Evolutionary conservation across 2,329 filamentous ascomycete genomes (phyloP), one percentile per base, ranked within the genome.

Genomic region (Trichoderma sp.): DNA sequence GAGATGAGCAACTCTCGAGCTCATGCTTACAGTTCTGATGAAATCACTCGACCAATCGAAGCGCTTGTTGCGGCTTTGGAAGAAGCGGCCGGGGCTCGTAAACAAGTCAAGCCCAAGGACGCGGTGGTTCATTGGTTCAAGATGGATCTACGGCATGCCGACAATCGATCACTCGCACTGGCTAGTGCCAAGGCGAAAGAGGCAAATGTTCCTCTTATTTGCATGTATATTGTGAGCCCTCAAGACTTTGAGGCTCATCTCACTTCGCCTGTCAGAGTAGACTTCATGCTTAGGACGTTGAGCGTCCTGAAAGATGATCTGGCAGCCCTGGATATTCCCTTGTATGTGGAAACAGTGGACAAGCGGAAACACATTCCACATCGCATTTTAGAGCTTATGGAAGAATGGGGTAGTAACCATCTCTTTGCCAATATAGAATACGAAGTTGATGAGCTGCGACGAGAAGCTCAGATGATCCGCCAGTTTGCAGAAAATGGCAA

Each of bases 101-200:
- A 85, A 32, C 80, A 82, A 1, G 85, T 92, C 13, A 73, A 82
- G 1, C 82, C 86, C 0, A 87, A 88, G 34, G 83, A 88, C 30
- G 88, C 90, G 0, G 91, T 97, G 0, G 88, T 97, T 0, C 93
- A 97, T 81, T 97, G 94, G 94, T 97, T 95, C 84, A 97, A 96
- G 81, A 90, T 88, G 77, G 95, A 97, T 79, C 81, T 97, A 65
- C 87, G 94, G 3, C 85, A 87, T 2, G 80, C 82, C 0, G 95
- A 98, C 79, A 97, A 97, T 79, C 91, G 88, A 9, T 88, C 88
- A 0, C 80, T 97, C 28, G 86, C 87, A 39, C 81, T 90, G 73
- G 94, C 94, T 0, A 90, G 88, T 70, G 82, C 89, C 71, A 82
- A 81, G 71, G 93, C 94, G 1, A 90, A 88, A 71, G 86, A 89